These are phyloP conservation scores for Podospora pseudopauciseta DNA, from an alignment of 495 filamentous ascomycete genomes.

Conservation along the genomic window DNA sequence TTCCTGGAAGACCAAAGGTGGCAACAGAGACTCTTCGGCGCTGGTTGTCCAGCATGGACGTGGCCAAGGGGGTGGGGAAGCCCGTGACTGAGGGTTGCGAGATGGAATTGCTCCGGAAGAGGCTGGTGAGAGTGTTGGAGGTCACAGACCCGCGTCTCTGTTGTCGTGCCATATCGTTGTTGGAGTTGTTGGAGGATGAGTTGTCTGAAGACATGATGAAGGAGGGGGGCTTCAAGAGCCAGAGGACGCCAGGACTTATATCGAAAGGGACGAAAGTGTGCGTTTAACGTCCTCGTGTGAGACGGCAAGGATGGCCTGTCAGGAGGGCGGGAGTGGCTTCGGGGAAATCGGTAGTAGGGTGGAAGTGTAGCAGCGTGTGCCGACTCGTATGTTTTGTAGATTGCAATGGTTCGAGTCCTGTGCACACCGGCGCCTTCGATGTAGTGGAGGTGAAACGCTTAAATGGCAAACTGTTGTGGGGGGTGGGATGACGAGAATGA, in stretches of 20 bases:
- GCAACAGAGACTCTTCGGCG: conserved; percentile 85
- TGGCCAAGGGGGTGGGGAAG: conserved; percentile 62
- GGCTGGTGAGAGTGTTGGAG: conserved; percentile 50
- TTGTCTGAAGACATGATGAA: conserved; percentile 42
- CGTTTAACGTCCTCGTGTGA: conserved; percentile 5
- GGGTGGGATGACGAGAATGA: conserved; percentile 27
- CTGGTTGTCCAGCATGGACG: conserved; percentile 60
- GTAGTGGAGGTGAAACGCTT: conserved; percentile 29
- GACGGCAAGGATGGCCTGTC: conserved; percentile 7
- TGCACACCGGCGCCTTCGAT: conserved; percentile 10
- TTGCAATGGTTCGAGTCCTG: conserved; percentile 28
- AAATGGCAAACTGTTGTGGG: conserved; percentile 14
- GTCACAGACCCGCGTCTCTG: conserved; percentile 55
- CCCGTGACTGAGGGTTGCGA: conserved; percentile 38
- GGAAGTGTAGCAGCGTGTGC: neutral
- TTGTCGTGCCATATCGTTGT: conserved; percentile 37
- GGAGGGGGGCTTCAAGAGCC: conserved; percentile 3
- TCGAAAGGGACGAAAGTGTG: conserved; percentile 4
- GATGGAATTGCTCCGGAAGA: conserved; percentile 52
- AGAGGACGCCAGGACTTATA: conserved; percentile 13
- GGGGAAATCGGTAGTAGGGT: neutral
- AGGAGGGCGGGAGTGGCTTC: neutral
- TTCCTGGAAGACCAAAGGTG: conserved; percentile 75
- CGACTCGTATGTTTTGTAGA: conserved; percentile 31
- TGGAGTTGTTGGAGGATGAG: conserved; percentile 32